phyloP scores from a whole-genome alignment of 2,329 filamentous ascomycete genomes.

The Epichloe elymi region DNA sequence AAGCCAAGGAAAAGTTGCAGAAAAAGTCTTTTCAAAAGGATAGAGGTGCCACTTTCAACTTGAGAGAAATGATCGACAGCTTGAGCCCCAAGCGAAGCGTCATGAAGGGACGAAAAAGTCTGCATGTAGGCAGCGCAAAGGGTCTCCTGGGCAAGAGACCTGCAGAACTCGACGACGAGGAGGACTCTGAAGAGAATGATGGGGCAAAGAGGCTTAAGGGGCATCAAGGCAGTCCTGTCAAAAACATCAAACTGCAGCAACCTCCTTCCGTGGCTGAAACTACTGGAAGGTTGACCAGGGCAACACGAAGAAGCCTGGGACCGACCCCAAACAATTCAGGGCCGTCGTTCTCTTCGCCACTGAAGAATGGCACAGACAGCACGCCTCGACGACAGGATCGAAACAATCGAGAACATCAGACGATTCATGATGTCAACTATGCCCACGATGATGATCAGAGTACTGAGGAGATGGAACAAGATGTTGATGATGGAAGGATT shows the following conservation, averaged over 20 bases:
- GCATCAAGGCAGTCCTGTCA: conserved; percentile 64
- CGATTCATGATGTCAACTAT: conserved; percentile 30
- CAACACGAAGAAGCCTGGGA: conserved; percentile 34
- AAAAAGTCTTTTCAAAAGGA: conserved; percentile 32
- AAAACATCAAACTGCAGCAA: conserved; percentile 56
- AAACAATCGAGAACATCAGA: conserved; percentile 39
- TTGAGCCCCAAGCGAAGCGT: conserved; percentile 62
- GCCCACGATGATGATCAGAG: conserved; percentile 28
- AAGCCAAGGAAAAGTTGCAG: conserved; percentile 45
- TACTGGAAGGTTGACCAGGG: conserved; percentile 44
- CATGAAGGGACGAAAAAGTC: conserved; percentile 57
- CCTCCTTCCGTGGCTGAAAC: conserved; percentile 58
- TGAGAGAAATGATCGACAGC: conserved; percentile 66
- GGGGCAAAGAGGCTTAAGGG: conserved; percentile 57
- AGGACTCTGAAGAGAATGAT: conserved; percentile 44
- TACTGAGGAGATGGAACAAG: conserved; percentile 29
- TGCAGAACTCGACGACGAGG: conserved; percentile 53
- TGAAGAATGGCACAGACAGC: conserved; percentile 28
- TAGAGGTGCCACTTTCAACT: conserved; percentile 49
- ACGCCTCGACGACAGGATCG: conserved; percentile 44
- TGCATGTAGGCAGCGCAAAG: conserved; percentile 61
- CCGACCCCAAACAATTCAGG: conserved; percentile 28
- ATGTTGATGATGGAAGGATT: conserved; percentile 48
- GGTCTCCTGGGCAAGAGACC: conserved; percentile 66
- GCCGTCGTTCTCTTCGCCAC: conserved; percentile 32